Conservation (phyloP, 2,329 filamentous ascomycete genomes). For the Claviceps africana region DNA sequence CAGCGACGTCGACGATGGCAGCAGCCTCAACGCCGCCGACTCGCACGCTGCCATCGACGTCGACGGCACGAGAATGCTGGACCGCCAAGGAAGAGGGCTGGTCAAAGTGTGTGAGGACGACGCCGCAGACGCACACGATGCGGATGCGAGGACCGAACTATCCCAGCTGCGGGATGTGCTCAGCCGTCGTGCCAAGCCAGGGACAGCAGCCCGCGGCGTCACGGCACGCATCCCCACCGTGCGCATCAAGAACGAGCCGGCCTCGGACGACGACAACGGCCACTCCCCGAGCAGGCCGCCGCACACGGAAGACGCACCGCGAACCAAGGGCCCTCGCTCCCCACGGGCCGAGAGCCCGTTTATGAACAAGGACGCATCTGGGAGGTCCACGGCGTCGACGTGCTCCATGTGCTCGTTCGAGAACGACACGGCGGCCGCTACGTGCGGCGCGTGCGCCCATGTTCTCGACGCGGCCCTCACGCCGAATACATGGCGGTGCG, state of each 20-base stretch:
- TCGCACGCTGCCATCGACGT: conserved; percentile 46
- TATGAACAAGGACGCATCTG: not conserved
- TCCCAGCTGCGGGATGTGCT: conserved; percentile 45
- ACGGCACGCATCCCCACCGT: not conserved
- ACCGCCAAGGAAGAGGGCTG: conserved; percentile 52
- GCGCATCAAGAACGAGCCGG: not conserved
- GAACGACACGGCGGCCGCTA: conserved; percentile 40
- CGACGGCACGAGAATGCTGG: conserved; percentile 49
- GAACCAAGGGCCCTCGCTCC: not conserved
- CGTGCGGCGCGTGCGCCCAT: conserved; percentile 56
- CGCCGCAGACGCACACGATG: conserved; percentile 25
- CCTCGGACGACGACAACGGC: not conserved
- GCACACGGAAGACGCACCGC: not conserved
- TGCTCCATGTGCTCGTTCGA: conserved; percentile 56
- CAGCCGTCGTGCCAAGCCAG: conserved; percentile 8
- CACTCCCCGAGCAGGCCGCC: no score
- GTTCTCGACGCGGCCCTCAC: conserved; percentile 45
- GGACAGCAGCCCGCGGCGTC: not conserved
- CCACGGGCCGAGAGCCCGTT: not conserved
- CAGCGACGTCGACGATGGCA: conserved; percentile 27
- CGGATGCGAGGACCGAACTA: conserved; percentile 33
- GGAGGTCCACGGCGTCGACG: not conserved
- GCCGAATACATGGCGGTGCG: conserved; percentile 50
- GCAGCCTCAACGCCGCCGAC: conserved; percentile 24
- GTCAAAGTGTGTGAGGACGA: conserved; percentile 61